Base-by-base conservation (phyloP, 2,329 filamentous ascomycete genomes). In the Phaeosphaeriaceae sp. region DNA sequence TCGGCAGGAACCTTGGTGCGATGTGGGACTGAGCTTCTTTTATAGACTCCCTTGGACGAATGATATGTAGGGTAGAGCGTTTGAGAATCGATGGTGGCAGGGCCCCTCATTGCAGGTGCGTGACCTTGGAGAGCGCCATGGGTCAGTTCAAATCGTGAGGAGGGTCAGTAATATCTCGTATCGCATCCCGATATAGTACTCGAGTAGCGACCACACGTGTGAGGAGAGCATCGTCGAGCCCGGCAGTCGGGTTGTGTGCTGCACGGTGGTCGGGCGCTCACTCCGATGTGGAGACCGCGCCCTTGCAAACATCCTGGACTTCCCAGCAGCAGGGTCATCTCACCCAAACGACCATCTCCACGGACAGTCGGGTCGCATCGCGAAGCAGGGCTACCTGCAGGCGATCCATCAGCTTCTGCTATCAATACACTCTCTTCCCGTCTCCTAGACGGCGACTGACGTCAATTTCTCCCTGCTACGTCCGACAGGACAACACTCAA, bases 41-140 rank as follows among this genome's bases (percentile, higher is more conserved):
- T 70, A 61, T 53, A 74, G 56, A 51, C 60, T 67, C 40, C 54
- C 61, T 61, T 71, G 72, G 47, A 69, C 70, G 10, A 55, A 42
- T 57, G 73, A 74, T 56, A 76, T n/a, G 15, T 40, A 40, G 35
- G 71, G 65, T 56, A 46, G 46, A 75, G 68, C 54, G 76, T 52
- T 24, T 59, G 44, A 49, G 64, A 60, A 55, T 71, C 66, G 49
- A 60, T 17, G 61, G 67, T 21, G 58, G 35, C 35, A 70, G 44
- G 28, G 64, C 68, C 48, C 64, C 70, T 53, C 71, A 56, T 50
- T 65, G 67, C 21, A 76, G 63, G 58, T 72, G 69, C 49, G 67
- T 72, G 24, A 71, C 60, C 53, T 76, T 69, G 52, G 73, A 61
- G 24, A 72, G 65, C 35, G 68, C 59, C 73, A 74, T 74, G 59